A percentile compares a stretch with the other conserved stretches of the same genome.
Conservation (phyloP, 106 monocot species). For the Dendrobium chrysotoxum region DNA sequence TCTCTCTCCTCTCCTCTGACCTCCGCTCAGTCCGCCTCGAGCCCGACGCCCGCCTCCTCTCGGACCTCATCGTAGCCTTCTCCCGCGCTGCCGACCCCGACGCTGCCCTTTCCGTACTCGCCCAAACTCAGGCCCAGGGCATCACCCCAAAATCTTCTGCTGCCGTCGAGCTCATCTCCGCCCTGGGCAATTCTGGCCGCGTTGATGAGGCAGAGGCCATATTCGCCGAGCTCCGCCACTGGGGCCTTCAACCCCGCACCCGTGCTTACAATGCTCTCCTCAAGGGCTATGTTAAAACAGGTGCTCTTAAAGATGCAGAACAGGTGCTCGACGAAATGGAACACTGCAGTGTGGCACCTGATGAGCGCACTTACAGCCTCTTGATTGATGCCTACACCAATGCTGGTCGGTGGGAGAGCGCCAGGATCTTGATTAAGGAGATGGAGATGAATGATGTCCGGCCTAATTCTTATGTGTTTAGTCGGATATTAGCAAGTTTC, state of each 20-base stretch:
- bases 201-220: constrained; percentile 75
- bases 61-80: constrained; percentile 66
- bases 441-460: constrained; percentile 67
- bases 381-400: constrained; percentile 82
- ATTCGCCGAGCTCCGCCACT: constrained; percentile 59
- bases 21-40: constrained; percentile 15
- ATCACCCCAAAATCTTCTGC: constrained; percentile 60
- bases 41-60: constrained; percentile 37
- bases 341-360: constrained; percentile 42
- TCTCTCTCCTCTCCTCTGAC: constrained; percentile 30
- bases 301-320: constrained; percentile 61
- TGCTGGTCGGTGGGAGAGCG: constrained; percentile 77
- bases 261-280: constrained; percentile 86
- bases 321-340: constrained; percentile 69
- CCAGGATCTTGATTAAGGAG: constrained; percentile 76
- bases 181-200: constrained; percentile 37
- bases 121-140: constrained; percentile 61
- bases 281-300: constrained; percentile 71
- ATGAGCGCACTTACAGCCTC: constrained; percentile 77
- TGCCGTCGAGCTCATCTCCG: constrained; percentile 41
- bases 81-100: constrained; percentile 56
- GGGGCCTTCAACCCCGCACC: constrained; percentile 43
- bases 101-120: constrained; percentile 41
- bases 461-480: constrained; percentile 78
- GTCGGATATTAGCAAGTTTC: constrained; percentile 67